Conservation (phyloP, 78 protist species). For the Salpingoeca rosetta region DNA sequence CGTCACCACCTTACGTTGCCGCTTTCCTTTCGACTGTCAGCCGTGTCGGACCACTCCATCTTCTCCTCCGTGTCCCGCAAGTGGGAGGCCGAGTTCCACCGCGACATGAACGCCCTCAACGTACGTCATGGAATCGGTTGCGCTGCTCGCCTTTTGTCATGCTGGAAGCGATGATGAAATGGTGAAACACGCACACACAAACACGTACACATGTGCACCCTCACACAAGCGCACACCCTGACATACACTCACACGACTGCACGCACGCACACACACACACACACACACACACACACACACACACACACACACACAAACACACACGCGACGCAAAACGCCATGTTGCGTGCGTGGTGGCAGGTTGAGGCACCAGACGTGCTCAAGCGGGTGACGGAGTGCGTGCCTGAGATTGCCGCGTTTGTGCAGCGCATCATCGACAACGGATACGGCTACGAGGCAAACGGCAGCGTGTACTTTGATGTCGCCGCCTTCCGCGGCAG, state of each 20-base stretch:
- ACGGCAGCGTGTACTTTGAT: constrained; percentile 79
- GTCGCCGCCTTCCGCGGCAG: constrained; percentile 19
- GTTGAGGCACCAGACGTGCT: constrained; percentile 75
- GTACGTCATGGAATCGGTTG: constrained; percentile 12
- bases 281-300: too few species aligned
- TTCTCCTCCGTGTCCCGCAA: neutral
- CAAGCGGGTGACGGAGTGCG: constrained; percentile 94
- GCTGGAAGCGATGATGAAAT: too few species aligned
- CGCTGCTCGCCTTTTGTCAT: neutral
- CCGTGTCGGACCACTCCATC: too few species aligned
- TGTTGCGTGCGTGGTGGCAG: neutral
- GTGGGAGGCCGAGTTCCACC: constrained; percentile 61
- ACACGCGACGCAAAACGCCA: too few species aligned
- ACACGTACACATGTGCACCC: too few species aligned
- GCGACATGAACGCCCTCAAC: constrained; percentile 73
- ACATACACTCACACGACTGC: too few species aligned
- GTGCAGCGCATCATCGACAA: constrained; percentile 69
- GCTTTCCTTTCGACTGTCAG: too few species aligned
- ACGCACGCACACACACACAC: too few species aligned
- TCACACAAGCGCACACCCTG: too few species aligned
- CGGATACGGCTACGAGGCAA: constrained; percentile 66
- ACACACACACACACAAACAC: too few species aligned
- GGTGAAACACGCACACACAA: too few species aligned
- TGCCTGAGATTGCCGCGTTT: constrained; percentile 78
- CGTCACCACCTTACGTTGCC: too few species aligned